Conservation (phyloP, 2,329 filamentous ascomycete genomes). For the Hypoxylon sp. region DNA sequence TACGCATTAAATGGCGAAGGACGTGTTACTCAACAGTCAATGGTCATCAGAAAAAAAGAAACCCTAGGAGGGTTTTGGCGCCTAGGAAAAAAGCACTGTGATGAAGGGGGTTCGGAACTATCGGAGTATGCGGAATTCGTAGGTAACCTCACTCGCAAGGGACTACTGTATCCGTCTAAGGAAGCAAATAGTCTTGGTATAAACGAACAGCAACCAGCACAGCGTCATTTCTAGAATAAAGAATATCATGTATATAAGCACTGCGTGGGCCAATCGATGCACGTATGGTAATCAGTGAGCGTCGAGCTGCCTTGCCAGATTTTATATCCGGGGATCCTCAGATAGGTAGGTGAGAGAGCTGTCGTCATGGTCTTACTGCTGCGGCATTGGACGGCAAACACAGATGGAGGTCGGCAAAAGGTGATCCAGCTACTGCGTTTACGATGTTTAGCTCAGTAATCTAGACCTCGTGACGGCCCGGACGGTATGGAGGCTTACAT, state of each 20-base stretch:
- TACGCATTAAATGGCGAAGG: no score
- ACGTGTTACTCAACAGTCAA: no score
- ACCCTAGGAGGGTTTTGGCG: no score
- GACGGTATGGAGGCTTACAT: constrained; percentile 18
- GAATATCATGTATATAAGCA: background rate
- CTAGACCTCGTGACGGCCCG: constrained; percentile 17
- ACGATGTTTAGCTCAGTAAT: constrained; percentile 3
- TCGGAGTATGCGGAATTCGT: background rate
- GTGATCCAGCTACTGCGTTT: no score
- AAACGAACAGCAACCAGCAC: background rate
- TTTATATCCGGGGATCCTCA: constrained; percentile 10
- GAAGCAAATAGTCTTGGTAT: background rate
- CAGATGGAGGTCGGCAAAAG: background rate
- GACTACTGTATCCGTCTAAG: background rate
- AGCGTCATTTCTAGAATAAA: background rate
- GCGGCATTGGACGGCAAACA: constrained; percentile 36
- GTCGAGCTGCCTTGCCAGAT: background rate
- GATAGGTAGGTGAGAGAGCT: constrained; percentile 20
- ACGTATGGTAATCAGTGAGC: background rate
- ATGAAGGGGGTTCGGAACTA: background rate
- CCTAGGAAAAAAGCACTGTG: no score
- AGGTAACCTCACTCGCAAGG: background rate
- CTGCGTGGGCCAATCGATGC: background rate
- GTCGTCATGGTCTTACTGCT: constrained; percentile 9
- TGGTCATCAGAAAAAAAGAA: background rate